A percentile compares a stretch with the other conserved stretches of the same genome.
These are phyloP conservation scores for Pilobolus umbonatus DNA, from an alignment of 192 early-diverging fungal genomes.

Conservation along the genomic window DNA sequence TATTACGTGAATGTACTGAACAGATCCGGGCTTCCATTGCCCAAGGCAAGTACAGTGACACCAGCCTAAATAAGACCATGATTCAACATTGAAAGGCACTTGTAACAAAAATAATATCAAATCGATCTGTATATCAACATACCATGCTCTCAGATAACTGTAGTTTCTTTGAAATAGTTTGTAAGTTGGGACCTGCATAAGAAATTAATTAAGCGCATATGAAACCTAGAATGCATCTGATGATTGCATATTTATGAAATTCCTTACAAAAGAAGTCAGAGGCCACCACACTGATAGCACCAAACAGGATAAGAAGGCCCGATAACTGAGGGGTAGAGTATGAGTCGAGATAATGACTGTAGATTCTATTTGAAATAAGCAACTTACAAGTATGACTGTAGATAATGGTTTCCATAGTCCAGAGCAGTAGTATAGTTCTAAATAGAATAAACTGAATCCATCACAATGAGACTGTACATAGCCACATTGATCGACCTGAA, in stretches of 20 bases:
- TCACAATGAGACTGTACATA: conserved; percentile 58
- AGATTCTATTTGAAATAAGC: conserved; percentile 1
- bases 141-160: conserved; percentile 78
- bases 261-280: conserved; percentile 73
- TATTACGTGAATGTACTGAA: conserved; percentile 65
- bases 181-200: conserved; percentile 70
- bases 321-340: conserved; percentile 38
- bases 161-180: conserved; percentile 66
- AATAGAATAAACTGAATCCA: conserved; percentile 50
- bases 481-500: conserved; percentile 42
- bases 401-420: conserved; percentile 22
- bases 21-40: conserved; percentile 91
- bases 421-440: conserved; percentile 52
- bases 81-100: no score
- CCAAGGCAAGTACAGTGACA: conserved; percentile 70
- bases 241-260: background rate
- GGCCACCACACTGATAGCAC: conserved; percentile 66
- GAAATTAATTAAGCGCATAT: background rate
- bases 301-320: conserved; percentile 54
- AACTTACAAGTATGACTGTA: conserved; percentile 39
- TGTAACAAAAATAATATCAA: no score
- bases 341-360: background rate
- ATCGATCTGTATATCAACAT: background rate
- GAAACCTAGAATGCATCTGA: background rate
- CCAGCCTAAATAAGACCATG: conserved; percentile 43